Evolutionary conservation across 176 grass and related monocot species (phyloP).

Genomic region (Juncus effusus): DNA sequence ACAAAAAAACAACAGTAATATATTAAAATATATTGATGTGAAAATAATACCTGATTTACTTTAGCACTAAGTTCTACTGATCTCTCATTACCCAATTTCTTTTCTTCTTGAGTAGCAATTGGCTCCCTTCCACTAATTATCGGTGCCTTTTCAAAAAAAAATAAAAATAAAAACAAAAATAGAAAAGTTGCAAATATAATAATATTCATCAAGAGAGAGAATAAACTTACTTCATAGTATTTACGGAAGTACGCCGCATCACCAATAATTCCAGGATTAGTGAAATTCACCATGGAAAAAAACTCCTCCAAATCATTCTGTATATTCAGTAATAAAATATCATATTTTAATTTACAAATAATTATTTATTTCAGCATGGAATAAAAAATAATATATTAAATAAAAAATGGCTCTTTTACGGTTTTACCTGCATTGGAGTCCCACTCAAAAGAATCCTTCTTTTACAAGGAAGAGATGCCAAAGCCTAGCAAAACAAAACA

Average conservation of each 20-base stretch:
- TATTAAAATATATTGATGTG: background rate
- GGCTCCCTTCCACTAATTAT: slow-evolving; percentile 94
- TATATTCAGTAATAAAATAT: slow-evolving; percentile 9
- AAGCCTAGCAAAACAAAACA: slow-evolving; percentile 40
- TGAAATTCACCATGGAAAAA: slow-evolving; percentile 98
- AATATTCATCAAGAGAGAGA: background rate
- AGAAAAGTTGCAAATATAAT: slow-evolving; percentile 10
- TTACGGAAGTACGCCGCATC: slow-evolving; percentile 77
- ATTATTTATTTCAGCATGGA: background rate
- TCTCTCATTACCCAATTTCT: slow-evolving; percentile 83
- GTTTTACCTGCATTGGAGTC: slow-evolving; percentile 89
- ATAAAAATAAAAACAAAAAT: slow-evolving; percentile 7
- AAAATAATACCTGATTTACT: slow-evolving; percentile 79
- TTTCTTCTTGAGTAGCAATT: slow-evolving; percentile 61
- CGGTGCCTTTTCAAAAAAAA: slow-evolving; percentile 45
- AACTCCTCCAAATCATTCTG: slow-evolving; percentile 99
- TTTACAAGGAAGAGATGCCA: slow-evolving; percentile 91
- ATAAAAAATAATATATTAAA: background rate
- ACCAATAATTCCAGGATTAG: slow-evolving; percentile 87
- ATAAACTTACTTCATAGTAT: slow-evolving; percentile 82
- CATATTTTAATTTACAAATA: too few relatives aligned
- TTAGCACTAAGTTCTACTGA: slow-evolving; percentile 83
- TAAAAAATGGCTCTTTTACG: slow-evolving; percentile 7
- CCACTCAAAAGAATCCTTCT: slow-evolving; percentile 81
- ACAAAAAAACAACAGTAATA: background rate